Evolutionary conservation across 768 basidiomycete genomes (phyloP).

Genomic region (Exsudoporus frostii): DNA sequence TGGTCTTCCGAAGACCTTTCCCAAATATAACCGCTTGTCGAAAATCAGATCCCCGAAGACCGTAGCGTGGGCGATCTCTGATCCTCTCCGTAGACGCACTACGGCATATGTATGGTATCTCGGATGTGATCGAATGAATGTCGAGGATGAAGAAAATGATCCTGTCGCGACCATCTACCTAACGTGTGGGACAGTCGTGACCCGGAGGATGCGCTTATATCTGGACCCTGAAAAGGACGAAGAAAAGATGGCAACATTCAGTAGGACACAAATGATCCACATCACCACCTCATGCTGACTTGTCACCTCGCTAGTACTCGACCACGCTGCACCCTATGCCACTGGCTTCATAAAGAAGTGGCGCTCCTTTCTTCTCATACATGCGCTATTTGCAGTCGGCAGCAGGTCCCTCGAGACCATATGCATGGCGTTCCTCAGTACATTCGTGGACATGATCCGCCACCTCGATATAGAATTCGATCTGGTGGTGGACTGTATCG

Average conservation of each 20-base stretch:
- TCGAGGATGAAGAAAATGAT: not conserved
- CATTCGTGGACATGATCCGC: slow-evolving; percentile 12
- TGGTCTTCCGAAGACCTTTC: slow-evolving; percentile 10
- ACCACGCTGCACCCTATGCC: slow-evolving; percentile 7
- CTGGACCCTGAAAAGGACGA: slow-evolving; percentile 4
- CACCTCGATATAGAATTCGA: slow-evolving; percentile 9
- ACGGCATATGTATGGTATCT: slow-evolving; percentile 1
- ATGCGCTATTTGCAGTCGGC: slow-evolving; percentile 3
- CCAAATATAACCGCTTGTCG: slow-evolving; percentile 1
- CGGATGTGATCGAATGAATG: not conserved
- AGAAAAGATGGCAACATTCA: slow-evolving; percentile 9
- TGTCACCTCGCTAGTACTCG: not conserved
- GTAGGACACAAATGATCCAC: not conserved
- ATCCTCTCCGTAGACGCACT: slow-evolving; percentile 5
- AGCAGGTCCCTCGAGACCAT: slow-evolving; percentile 7
- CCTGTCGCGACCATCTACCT: not conserved
- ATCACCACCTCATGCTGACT: not conserved
- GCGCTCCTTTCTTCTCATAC: slow-evolving; percentile 13
- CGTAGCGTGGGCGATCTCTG: not conserved
- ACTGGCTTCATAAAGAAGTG: slow-evolving; percentile 4
- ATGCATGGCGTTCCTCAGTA: slow-evolving; percentile 1
- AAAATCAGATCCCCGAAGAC: not conserved
- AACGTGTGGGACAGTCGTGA: not conserved
- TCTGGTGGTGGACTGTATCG: slow-evolving; percentile 11
- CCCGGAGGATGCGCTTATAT: not conserved